phyloP scores from a whole-genome alignment of 2,329 filamentous ascomycete species.

The Tolypocladium pustulatum region DNA sequence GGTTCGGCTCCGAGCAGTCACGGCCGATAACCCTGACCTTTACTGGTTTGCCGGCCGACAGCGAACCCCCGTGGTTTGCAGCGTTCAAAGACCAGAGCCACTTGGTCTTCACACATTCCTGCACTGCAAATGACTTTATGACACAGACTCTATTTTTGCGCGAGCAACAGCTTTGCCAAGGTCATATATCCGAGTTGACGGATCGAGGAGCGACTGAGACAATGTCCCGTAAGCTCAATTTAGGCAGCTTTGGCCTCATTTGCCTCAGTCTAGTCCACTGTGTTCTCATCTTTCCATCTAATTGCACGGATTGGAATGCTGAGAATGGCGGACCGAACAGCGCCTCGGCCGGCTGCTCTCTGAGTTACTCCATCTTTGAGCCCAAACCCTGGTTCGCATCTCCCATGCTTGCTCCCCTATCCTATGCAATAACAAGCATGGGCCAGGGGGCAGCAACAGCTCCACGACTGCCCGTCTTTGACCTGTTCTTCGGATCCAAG shows the following conservation, averaged over 20 bases:
- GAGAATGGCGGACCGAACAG: conserved; percentile 7
- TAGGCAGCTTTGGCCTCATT: conserved; percentile 25
- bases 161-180: conserved; percentile 10
- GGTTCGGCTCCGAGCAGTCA: conserved; percentile 4
- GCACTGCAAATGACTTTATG: conserved; percentile 20
- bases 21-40: conserved; percentile 6
- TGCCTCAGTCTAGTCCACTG: conserved; percentile 19
- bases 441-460: conserved; percentile 1
- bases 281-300: conserved; percentile 28
- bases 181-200: conserved; percentile 7
- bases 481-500: conserved; percentile 19
- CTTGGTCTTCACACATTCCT: conserved; percentile 23
- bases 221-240: conserved; percentile 22
- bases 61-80: conserved; percentile 13
- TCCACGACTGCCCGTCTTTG: conserved; percentile 10
- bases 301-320: conserved; percentile 23
- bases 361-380: conserved; percentile 28
- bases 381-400: conserved; percentile 10
- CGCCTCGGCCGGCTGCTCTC: neutral
- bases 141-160: conserved; percentile 5
- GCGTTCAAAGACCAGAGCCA: conserved; percentile 11
- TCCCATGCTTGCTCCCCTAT: conserved; percentile 14
- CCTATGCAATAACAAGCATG: neutral
- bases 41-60: conserved; percentile 5
- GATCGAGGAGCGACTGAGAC: conserved; percentile 11